Evolutionary conservation across 2,329 filamentous ascomycete species (phyloP).

Genomic region (Aspergillus transmontanensis): DNA sequence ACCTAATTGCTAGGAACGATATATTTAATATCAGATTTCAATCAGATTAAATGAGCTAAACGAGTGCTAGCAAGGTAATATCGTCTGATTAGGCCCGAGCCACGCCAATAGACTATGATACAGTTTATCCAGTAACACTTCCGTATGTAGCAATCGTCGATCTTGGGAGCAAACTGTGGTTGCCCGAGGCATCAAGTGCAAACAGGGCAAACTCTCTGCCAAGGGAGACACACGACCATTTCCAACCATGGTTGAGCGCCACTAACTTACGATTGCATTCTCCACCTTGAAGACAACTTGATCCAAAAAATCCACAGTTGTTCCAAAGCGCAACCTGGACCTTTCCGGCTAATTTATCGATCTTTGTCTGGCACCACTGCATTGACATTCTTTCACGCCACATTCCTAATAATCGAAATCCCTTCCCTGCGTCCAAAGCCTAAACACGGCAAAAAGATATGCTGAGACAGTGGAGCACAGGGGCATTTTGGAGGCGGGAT

Average conservation of each 20-base stretch:
- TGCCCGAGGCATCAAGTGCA: conserved; percentile 1
- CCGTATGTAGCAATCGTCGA: neutral
- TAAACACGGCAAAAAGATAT: conserved; percentile 16
- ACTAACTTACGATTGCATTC: neutral
- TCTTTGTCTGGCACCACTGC: neutral
- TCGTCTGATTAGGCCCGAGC: neutral
- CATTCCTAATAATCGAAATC: neutral
- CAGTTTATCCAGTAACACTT: neutral
- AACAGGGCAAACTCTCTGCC: neutral
- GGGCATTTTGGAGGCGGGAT: neutral
- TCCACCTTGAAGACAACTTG: neutral
- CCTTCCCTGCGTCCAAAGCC: neutral
- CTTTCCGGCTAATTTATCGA: neutral
- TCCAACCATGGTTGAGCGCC: neutral
- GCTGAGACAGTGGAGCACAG: conserved; percentile 5
- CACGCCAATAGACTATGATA: neutral
- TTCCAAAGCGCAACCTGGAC: neutral
- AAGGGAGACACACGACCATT: neutral
- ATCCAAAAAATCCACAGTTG: neutral
- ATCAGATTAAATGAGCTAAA: neutral
- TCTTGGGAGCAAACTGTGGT: neutral
- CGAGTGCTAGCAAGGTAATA: neutral
- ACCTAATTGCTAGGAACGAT: neutral
- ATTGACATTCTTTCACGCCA: neutral
- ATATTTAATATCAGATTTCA: neutral